Conservation (phyloP, 2,329 filamentous ascomycete genomes). For the Fusarium subtropicale region DNA sequence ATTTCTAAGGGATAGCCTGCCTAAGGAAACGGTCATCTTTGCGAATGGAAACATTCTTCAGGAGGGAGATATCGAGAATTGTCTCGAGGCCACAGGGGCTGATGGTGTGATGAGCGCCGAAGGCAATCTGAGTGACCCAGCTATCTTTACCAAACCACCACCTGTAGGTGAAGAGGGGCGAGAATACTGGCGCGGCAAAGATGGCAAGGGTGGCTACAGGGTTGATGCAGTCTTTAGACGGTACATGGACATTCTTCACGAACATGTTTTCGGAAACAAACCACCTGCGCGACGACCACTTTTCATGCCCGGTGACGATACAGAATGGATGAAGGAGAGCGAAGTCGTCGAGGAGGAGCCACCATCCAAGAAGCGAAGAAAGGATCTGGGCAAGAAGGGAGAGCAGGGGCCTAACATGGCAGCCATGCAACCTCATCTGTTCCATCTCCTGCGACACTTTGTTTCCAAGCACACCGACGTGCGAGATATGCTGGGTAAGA, state of each 20-base stretch:
- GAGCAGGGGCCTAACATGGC: constrained; percentile 72
- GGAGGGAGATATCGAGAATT: constrained; percentile 79
- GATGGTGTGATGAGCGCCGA: constrained; percentile 97
- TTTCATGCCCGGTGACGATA: constrained; percentile 73
- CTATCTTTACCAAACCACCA: constrained; percentile 81
- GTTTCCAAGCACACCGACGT: constrained; percentile 84
- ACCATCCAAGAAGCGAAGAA: constrained; percentile 65
- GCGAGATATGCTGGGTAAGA: constrained; percentile 82
- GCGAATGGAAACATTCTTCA: constrained; percentile 95
- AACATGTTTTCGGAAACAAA: constrained; percentile 74
- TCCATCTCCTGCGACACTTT: constrained; percentile 87
- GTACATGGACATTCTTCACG: constrained; percentile 91
- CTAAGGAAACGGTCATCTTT: constrained; percentile 90
- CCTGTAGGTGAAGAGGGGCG: constrained; percentile 72
- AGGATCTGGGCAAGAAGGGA: constrained; percentile 52
- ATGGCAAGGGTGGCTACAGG: constrained; percentile 86
- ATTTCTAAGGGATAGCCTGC: constrained; percentile 84
- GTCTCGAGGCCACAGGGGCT: constrained; percentile 84
- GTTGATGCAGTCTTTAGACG: constrained; percentile 88
- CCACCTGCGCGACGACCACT: constrained; percentile 77
- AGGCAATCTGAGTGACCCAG: constrained; percentile 91
- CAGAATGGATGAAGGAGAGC: constrained; percentile 57
- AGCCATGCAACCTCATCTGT: constrained; percentile 90
- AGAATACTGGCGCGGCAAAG: constrained; percentile 86
- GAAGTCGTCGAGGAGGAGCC: constrained; percentile 57